phyloP scores from a whole-genome alignment of 257 asterid species.

The Solanum pimpinellifolium region DNA sequence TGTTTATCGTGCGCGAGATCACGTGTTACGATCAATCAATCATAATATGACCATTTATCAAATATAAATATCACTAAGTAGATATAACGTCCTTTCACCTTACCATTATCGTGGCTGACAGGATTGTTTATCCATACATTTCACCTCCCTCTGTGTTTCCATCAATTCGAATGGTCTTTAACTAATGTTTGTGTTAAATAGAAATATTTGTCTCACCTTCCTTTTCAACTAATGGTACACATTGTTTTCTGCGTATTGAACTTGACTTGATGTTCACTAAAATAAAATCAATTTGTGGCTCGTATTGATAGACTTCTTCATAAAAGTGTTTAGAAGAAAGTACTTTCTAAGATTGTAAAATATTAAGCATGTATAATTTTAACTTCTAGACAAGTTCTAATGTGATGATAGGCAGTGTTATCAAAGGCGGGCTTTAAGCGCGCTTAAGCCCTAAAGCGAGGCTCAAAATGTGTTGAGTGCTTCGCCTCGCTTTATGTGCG shows the following conservation, averaged over 20 bases:
- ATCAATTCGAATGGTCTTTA: not conserved
- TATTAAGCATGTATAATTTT: not conserved
- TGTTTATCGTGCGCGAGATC: not conserved
- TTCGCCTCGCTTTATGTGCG: too few relatives aligned
- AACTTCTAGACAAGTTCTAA: not conserved
- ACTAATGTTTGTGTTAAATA: not conserved
- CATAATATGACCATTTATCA: not conserved
- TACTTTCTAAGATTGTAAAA: not conserved
- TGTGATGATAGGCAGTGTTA: too few relatives aligned
- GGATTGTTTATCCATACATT: not conserved
- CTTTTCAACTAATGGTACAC: not conserved
- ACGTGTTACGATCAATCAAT: not conserved
- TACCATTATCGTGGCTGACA: not conserved
- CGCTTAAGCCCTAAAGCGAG: too few relatives aligned
- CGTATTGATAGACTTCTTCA: not conserved
- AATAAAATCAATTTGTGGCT: not conserved
- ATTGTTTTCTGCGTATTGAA: not conserved
- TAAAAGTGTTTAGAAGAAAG: not conserved
- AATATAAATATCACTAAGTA: not conserved
- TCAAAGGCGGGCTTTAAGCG: too few relatives aligned
- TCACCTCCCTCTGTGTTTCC: not conserved
- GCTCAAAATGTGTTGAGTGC: too few relatives aligned
- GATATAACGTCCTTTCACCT: not conserved
- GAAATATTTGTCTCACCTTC: not conserved
- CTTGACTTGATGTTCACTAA: not conserved